A percentile compares a stretch with the other conserved stretches of the same genome.
Evolutionary conservation across 371 early-diverging fungal genomes (phyloP).

Genomic region (Entomophthora muscae): DNA sequence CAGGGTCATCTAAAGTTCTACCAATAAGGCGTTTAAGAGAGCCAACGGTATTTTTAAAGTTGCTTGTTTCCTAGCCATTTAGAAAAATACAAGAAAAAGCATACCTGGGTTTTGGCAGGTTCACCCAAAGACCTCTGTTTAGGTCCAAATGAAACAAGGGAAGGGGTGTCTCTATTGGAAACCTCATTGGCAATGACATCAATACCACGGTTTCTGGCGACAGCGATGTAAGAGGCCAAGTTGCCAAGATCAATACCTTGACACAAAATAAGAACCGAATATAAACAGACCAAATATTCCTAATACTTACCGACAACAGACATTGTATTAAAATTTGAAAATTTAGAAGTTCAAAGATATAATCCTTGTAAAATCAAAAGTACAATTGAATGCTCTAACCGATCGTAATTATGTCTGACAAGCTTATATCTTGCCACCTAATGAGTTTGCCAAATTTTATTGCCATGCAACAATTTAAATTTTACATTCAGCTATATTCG

Average conservation of each 20-base stretch:
- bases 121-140: slow-evolving; percentile 94
- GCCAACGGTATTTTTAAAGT: slow-evolving; percentile 89
- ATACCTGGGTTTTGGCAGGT: slow-evolving; percentile 68
- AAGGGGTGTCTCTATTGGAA: slow-evolving; percentile 89
- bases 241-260: slow-evolving; percentile 92
- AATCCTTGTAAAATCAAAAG: not conserved
- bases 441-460: not conserved
- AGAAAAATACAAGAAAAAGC: not conserved
- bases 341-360: not conserved
- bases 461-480: too few species aligned
- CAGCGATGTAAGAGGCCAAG: slow-evolving; percentile 86
- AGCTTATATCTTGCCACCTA: not conserved
- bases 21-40: slow-evolving; percentile 94
- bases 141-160: slow-evolving; percentile 81
- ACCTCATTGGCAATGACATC: slow-evolving; percentile 95
- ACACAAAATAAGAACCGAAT: not conserved
- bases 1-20: slow-evolving; percentile 74
- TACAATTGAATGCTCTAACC: not conserved
- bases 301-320: slow-evolving; percentile 4
- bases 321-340: slow-evolving; percentile 2
- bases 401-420: not conserved
- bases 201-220: slow-evolving; percentile 94
- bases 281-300: not conserved
- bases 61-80: slow-evolving; percentile 49
- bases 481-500: not conserved